These are phyloP conservation scores for Graphium sp. DNA, from an alignment of 2,329 filamentous ascomycete genomes.

Conservation along the genomic window DNA sequence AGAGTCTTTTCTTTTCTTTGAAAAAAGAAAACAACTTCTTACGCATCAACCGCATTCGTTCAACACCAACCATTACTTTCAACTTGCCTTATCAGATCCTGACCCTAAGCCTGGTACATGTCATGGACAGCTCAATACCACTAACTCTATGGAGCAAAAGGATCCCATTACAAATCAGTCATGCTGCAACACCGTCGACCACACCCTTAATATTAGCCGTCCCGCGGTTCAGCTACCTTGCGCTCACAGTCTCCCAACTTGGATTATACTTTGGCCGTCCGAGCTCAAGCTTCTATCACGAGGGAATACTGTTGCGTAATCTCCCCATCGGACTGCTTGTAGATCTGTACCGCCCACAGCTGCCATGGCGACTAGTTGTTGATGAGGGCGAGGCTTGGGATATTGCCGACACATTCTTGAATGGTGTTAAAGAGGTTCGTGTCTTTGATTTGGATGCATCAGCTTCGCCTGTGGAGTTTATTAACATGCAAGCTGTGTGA, in stretches of 20 bases:
- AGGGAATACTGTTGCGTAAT: slow-evolving; percentile 33
- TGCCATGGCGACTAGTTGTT: slow-evolving; percentile 39
- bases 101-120: slow-evolving; percentile 6
- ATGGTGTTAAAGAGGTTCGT: slow-evolving; percentile 44
- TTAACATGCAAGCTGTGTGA: background rate
- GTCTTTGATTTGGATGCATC: too few relatives aligned
- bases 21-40: too few relatives aligned
- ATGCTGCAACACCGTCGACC: slow-evolving; percentile 25
- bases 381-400: slow-evolving; percentile 39
- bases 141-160: slow-evolving; percentile 36
- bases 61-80: too few relatives aligned
- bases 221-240: slow-evolving; percentile 42
- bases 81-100: too few relatives aligned
- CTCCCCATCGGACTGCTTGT: slow-evolving; percentile 35
- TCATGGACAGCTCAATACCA: slow-evolving; percentile 13
- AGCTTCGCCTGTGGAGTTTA: too few relatives aligned
- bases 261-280: slow-evolving; percentile 32
- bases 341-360: slow-evolving; percentile 35
- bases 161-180: slow-evolving; percentile 36
- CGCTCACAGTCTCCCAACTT: slow-evolving; percentile 37
- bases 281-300: slow-evolving; percentile 42
- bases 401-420: slow-evolving; percentile 45
- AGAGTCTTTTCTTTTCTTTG: too few relatives aligned
- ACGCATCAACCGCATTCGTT: too few relatives aligned
- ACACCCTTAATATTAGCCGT: slow-evolving; percentile 34